Evolutionary conservation across 139 green algal genomes (phyloP).

Genomic region (Medakamo hakoo): DNA sequence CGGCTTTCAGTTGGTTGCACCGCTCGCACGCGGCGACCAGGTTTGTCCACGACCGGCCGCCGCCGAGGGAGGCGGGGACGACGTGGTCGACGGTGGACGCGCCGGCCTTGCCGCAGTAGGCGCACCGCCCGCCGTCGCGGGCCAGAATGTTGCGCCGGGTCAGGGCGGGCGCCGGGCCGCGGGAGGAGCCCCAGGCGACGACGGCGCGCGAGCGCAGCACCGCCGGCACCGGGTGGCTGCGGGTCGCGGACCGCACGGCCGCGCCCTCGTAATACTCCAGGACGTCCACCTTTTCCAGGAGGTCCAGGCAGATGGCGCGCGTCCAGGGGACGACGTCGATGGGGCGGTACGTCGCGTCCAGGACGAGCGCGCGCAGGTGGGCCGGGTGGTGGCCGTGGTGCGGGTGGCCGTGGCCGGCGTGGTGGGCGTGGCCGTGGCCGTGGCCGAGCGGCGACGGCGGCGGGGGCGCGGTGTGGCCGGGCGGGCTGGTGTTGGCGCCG

Average conservation of each 20-base stretch:
- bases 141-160: constrained; percentile 32
- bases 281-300: constrained; percentile 32
- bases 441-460: no score
- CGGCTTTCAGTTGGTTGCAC: constrained; percentile 41
- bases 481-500: no score
- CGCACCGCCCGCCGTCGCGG: constrained; percentile 21
- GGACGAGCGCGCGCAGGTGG: constrained; percentile 28
- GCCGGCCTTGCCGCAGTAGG: constrained; percentile 30
- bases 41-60: constrained; percentile 34
- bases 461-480: no score
- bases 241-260: constrained; percentile 4
- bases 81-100: constrained; percentile 48
- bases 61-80: constrained; percentile 18
- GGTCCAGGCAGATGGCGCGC: constrained; percentile 31
- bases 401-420: background rate
- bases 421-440: background rate
- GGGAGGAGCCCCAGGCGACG: background rate
- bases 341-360: constrained; percentile 37
- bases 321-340: constrained; percentile 39
- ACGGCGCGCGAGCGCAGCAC: constrained; percentile 9
- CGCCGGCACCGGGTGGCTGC: constrained; percentile 10
- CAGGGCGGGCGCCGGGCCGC: constrained; percentile 4
- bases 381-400: background rate
- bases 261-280: constrained; percentile 40
- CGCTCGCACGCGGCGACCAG: constrained; percentile 33